phyloP scores from a whole-genome alignment of 148 eudicot genomes.

The Bassia scoparia region DNA sequence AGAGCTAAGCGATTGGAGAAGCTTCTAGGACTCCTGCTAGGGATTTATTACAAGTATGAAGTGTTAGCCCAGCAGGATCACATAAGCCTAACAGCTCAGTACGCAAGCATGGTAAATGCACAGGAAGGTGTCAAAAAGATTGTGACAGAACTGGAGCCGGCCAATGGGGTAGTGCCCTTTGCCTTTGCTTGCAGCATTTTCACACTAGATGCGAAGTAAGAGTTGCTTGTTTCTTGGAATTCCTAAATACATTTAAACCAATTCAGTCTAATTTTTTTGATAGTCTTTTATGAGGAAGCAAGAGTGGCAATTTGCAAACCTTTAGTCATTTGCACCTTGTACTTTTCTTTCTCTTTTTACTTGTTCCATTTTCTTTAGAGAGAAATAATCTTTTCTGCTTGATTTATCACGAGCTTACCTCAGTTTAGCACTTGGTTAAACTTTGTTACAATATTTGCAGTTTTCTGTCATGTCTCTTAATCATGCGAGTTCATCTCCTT shows the following conservation, averaged over 20 bases:
- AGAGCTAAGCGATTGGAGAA: conserved; percentile 95
- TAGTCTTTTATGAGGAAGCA: too few species aligned
- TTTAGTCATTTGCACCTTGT: not conserved
- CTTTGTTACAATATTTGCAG: too few species aligned
- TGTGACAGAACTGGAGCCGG: conserved; percentile 99
- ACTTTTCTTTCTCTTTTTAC: too few species aligned
- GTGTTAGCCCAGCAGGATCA: conserved; percentile 95
- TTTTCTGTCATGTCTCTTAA: too few species aligned
- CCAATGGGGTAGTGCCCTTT: conserved; percentile 94
- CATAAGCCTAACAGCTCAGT: conserved; percentile 93
- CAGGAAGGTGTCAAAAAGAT: conserved; percentile 76
- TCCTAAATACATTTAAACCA: not conserved
- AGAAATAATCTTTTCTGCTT: too few species aligned
- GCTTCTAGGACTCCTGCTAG: conserved; percentile 89
- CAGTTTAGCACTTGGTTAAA: too few species aligned
- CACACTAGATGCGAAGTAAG: conserved; percentile 84
- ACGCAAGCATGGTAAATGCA: conserved; percentile 88
- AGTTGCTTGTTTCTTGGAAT: not conserved
- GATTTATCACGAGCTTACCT: too few species aligned
- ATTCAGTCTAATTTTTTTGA: not conserved
- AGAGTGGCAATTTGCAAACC: not conserved
- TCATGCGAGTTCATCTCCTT: not conserved
- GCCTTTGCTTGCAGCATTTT: conserved; percentile 90
- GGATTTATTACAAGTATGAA: conserved; percentile 92
- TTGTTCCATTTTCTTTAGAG: not conserved